Percentiles rank a stretch among this genome's conserved stretches.
Conservation (phyloP, 306 rosid species). For the Gastrolobium villosum region DNA sequence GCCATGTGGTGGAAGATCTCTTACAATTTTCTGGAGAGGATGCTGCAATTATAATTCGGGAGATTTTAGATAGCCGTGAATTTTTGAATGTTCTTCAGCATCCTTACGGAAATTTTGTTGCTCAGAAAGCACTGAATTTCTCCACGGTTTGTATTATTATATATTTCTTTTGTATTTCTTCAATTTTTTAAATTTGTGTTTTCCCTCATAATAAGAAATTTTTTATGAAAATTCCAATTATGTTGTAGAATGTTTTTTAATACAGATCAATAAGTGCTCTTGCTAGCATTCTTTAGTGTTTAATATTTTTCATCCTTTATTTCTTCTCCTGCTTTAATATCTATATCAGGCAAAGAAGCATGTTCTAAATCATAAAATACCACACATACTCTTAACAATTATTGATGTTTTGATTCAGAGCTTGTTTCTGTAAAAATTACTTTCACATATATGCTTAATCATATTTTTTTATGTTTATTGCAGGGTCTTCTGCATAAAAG, state of each 20-base stretch:
- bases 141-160: slow-evolving; percentile 42
- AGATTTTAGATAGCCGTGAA: slow-evolving; percentile 36
- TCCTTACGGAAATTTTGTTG: slow-evolving; percentile 60
- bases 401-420: not conserved
- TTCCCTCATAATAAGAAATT: no score
- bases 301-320: not conserved
- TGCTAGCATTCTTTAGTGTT: not conserved
- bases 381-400: no score
- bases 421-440: not conserved
- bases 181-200: no score
- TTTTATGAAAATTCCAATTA: no score
- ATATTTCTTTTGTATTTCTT: no score
- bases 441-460: not conserved
- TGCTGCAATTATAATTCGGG: slow-evolving; percentile 12
- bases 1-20: slow-evolving; percentile 61
- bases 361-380: no score
- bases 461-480: not conserved
- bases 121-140: slow-evolving; percentile 48
- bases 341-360: no score
- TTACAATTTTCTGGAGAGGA: not conserved
- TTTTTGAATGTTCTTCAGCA: slow-evolving; percentile 50
- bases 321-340: not conserved
- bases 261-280: no score
- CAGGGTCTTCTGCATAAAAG: not conserved
- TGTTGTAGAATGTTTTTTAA: no score